Conservation (phyloP, 2,329 filamentous ascomycete genomes). For the Apiospora malaysiana region DNA sequence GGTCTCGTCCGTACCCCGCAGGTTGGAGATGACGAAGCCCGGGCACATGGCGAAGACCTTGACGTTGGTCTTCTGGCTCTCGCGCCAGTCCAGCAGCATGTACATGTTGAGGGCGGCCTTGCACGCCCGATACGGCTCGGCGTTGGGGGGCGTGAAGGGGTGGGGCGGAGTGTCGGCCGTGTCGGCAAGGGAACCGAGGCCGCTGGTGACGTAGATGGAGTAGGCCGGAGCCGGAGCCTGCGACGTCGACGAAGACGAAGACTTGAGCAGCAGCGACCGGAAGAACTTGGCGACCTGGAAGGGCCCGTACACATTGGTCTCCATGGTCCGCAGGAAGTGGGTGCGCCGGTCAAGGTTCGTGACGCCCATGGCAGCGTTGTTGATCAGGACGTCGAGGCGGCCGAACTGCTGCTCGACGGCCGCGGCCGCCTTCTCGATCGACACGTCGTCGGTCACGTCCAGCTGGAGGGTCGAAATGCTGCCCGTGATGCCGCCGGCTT, state of each 20-base stretch:
- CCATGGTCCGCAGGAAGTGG: constrained; percentile 51
- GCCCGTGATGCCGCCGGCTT: constrained; percentile 53
- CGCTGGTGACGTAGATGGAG: constrained; percentile 54
- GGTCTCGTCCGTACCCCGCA: constrained; percentile 36
- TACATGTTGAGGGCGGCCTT: constrained; percentile 56
- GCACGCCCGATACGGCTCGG: constrained; percentile 41
- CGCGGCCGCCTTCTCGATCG: constrained; percentile 55
- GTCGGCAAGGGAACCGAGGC: constrained; percentile 41
- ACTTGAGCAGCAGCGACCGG: constrained; percentile 51
- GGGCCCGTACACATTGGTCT: constrained; percentile 57
- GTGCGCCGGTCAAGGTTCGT: constrained; percentile 49
- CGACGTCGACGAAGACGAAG: constrained; percentile 31
- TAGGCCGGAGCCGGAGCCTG: constrained; percentile 46
- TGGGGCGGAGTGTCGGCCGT: constrained; percentile 29
- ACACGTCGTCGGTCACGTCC: constrained; percentile 60
- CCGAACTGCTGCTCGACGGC: constrained; percentile 49
- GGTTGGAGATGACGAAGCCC: constrained; percentile 48
- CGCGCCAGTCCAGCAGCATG: constrained; percentile 49
- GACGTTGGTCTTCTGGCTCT: constrained; percentile 46
- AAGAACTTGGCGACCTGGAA: constrained; percentile 47
- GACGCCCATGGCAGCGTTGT: constrained; percentile 60
- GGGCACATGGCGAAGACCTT: constrained; percentile 48
- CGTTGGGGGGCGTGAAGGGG: constrained; percentile 48
- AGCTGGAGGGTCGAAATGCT: constrained; percentile 63
- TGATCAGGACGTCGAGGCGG: constrained; percentile 58